These are phyloP conservation scores for Rubia yunnanensis DNA, from an alignment of 257 asterid species.

Conservation along the genomic window DNA sequence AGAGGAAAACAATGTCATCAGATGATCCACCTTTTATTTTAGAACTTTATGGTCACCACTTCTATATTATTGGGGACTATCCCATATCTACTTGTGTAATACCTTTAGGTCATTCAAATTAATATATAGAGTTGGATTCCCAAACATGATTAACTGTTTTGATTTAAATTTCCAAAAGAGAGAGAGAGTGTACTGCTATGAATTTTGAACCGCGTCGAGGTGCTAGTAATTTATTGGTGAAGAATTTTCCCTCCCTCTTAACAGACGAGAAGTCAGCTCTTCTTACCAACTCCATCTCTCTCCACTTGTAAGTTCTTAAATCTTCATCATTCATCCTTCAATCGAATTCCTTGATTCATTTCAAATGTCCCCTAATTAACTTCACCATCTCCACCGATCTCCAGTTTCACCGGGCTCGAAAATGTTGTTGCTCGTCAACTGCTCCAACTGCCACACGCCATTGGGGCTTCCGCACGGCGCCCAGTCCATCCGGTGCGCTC, in stretches of 20 bases:
- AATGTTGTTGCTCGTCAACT: conserved; percentile 71
- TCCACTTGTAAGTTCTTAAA: not conserved
- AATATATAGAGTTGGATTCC: too few relatives aligned
- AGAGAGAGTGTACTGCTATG: too few relatives aligned
- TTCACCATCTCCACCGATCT: conserved; percentile 15
- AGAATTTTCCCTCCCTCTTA: conserved; percentile 10
- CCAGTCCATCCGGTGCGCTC: conserved; percentile 64
- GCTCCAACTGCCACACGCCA: conserved; percentile 68
- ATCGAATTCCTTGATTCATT: not conserved
- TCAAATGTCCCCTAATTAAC: not conserved
- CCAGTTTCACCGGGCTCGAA: conserved; percentile 7
- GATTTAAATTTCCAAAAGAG: too few relatives aligned
- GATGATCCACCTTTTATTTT: too few relatives aligned
- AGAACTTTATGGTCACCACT: too few relatives aligned
- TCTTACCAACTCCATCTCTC: not conserved
- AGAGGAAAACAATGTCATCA: too few relatives aligned
- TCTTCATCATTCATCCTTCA: not conserved
- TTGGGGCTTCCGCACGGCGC: conserved; percentile 85
- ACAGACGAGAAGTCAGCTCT: conserved; percentile 2
- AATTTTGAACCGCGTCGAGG: too few relatives aligned
- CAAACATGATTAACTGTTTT: too few relatives aligned
- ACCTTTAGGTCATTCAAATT: too few relatives aligned
- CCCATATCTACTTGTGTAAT: too few relatives aligned
- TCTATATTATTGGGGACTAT: too few relatives aligned
- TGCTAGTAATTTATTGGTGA: not conserved